phyloP scores from a whole-genome alignment of 768 basidiomycete genomes.

The Leccinum ochraceum region DNA sequence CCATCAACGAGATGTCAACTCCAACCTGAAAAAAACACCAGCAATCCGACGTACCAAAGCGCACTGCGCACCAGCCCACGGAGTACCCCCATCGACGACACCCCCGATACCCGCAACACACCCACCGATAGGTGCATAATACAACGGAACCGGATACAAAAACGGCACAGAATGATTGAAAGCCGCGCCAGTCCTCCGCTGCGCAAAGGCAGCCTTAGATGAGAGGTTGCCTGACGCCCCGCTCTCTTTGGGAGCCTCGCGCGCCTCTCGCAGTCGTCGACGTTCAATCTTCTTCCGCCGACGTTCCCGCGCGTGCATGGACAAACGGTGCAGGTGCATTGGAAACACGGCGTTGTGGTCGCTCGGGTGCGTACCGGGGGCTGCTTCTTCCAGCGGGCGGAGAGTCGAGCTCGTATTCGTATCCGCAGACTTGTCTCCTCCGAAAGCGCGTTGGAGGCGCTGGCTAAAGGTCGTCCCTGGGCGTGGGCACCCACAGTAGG shows the following conservation, averaged over 20 bases:
- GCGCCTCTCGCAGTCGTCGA: too few species aligned
- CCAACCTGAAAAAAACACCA: background rate
- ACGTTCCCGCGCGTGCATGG: too few species aligned
- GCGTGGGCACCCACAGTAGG: conserved; percentile 57
- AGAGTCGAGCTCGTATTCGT: conserved; percentile 19
- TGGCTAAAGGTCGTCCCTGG: conserved; percentile 41
- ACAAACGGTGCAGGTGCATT: conserved; percentile 16
- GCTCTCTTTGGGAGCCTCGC: too few species aligned
- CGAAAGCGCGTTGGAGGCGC: background rate
- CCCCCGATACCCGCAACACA: background rate
- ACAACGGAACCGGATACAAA: too few species aligned
- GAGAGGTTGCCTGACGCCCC: too few species aligned
- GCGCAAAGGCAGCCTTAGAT: too few species aligned
- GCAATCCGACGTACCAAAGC: background rate
- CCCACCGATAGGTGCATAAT: too few species aligned
- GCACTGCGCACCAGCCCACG: background rate
- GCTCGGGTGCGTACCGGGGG: conserved; percentile 50
- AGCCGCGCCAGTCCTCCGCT: too few species aligned
- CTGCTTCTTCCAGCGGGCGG: conserved; percentile 35
- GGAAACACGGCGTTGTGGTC: conserved; percentile 51
- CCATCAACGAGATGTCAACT: background rate
- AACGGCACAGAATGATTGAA: too few species aligned
- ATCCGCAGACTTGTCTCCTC: conserved; percentile 3
- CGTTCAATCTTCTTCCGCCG: too few species aligned
- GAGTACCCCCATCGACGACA: background rate